Base-by-base conservation (phyloP, 129 eudicot genomes). In the Dittrichia graveolens region DNA sequence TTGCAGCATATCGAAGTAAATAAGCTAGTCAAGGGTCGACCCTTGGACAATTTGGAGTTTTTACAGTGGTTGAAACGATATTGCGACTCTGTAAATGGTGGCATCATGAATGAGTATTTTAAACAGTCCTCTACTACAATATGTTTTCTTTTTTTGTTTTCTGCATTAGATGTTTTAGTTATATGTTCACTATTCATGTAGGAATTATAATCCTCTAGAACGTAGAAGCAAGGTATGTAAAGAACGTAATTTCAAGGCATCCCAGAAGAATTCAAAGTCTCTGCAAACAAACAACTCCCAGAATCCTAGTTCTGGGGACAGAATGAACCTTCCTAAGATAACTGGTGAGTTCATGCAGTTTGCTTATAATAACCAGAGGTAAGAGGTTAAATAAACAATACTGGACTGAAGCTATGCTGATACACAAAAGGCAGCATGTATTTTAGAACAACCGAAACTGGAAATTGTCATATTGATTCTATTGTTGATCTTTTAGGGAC, bases 41-140 rank as follows among this genome's bases (percentile, higher is more conserved):
- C 98, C 3, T 63, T 94, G 83, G 98, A 94, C 79, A 94, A 94
- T 67, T 71, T 94, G 88, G 98, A 94, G 80, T 94, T 94, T 69
- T 78, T 94, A 49, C 98, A 94, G 68, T 94, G 98, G 98, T 80
- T 94, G 72, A 94, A 94, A 77, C 98, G 96, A 67, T 90, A 94
- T 53, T 90, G 98, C 15, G 98, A 94, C 75, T 90, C 97, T 37
- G 67, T 94, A 66, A 90, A 88, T 75, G 96, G 98, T 77, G 98
- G 98, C 69, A 83, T 90, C 58, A 94, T 88, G 98, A 90, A 90
- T 43, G 92, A 90, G 98, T 93, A 90, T 73, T 41, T 31, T 8
- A n/a, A n/a, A 9, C 56, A 66, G 38, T 44, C 68, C 48, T 69
- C 3, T 46, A 75, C 76, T 60, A 67, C 10, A 70, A 12, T 7